Evolutionary conservation across 1,139 yeast species (phyloP).

Genomic region (Diutina pseudorugosa): DNA sequence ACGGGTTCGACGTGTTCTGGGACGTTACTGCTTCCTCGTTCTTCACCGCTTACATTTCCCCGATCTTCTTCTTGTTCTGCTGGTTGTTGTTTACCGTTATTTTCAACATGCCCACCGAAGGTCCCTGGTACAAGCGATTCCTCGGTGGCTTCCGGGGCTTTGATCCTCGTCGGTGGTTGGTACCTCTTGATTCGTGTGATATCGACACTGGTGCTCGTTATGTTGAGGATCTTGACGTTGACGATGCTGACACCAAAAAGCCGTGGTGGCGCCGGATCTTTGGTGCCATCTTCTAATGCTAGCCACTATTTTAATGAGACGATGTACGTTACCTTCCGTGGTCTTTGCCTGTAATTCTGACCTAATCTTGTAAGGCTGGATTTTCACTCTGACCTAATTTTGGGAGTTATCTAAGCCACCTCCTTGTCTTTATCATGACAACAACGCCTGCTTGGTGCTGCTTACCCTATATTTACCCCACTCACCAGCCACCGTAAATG

Average conservation of each 20-base stretch:
- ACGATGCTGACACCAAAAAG: constrained; percentile 24
- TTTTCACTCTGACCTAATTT: too few species aligned
- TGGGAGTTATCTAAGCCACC: too few species aligned
- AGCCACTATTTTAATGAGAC: background rate
- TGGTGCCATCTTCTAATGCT: constrained; percentile 13
- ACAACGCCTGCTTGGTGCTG: too few species aligned
- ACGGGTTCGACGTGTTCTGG: constrained; percentile 51
- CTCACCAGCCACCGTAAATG: too few species aligned
- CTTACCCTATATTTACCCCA: too few species aligned
- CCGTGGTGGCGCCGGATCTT: constrained; percentile 45
- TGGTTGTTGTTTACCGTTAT: constrained; percentile 42
- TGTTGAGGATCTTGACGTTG: constrained; percentile 39
- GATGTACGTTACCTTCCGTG: background rate
- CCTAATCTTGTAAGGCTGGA: too few species aligned
- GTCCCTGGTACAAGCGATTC: background rate
- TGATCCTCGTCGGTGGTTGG: constrained; percentile 13
- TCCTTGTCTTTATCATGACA: too few species aligned
- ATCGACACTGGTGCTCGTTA: constrained; percentile 51
- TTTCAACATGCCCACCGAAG: constrained; percentile 9
- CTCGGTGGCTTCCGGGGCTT: background rate
- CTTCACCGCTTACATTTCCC: constrained; percentile 57
- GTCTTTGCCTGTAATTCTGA: too few species aligned
- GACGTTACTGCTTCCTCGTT: constrained; percentile 41
- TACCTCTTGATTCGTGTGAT: constrained; percentile 43
- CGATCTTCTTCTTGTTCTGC: constrained; percentile 40